phyloP scores from a whole-genome alignment of 2,329 filamentous ascomycete genomes.

The Talaromyces amestolkiae region DNA sequence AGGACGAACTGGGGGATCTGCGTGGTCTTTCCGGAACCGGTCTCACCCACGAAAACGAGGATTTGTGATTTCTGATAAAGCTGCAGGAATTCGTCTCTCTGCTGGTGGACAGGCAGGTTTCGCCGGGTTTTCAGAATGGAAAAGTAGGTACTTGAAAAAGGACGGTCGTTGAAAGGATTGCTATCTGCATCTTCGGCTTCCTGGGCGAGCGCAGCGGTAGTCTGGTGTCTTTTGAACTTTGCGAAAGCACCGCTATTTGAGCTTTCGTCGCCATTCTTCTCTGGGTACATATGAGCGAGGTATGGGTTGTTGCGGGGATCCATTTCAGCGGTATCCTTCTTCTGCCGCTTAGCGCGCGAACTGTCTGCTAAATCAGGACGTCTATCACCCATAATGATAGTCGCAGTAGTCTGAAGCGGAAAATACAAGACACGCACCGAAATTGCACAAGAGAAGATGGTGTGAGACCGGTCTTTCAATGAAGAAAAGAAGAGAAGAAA shows the following conservation, averaged over 20 bases:
- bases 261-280: conserved; percentile 39
- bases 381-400: conserved; percentile 53
- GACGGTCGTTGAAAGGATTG: conserved; percentile 80
- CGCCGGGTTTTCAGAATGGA: conserved; percentile 80
- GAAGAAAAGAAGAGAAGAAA: conserved; percentile 22
- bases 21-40: conserved; percentile 97
- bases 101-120: conserved; percentile 85
- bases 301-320: conserved; percentile 74
- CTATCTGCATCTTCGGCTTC: conserved; percentile 73
- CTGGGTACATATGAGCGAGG: conserved; percentile 80
- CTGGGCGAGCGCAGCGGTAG: conserved; percentile 71
- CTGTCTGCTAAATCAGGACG: conserved; percentile 53
- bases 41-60: conserved; percentile 97
- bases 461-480: not conserved
- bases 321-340: conserved; percentile 47
- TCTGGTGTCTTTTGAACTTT: conserved; percentile 72
- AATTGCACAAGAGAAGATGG: not conserved
- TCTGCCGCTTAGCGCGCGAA: conserved; percentile 55
- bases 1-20: conserved; percentile 98
- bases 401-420: not conserved
- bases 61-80: conserved; percentile 94
- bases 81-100: conserved; percentile 88
- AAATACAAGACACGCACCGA: not conserved
- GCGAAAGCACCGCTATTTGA: conserved; percentile 53
- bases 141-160: conserved; percentile 82